These are phyloP conservation scores for Boletellus ananiceps DNA, from an alignment of 768 basidiomycete species.

Conservation along the genomic window DNA sequence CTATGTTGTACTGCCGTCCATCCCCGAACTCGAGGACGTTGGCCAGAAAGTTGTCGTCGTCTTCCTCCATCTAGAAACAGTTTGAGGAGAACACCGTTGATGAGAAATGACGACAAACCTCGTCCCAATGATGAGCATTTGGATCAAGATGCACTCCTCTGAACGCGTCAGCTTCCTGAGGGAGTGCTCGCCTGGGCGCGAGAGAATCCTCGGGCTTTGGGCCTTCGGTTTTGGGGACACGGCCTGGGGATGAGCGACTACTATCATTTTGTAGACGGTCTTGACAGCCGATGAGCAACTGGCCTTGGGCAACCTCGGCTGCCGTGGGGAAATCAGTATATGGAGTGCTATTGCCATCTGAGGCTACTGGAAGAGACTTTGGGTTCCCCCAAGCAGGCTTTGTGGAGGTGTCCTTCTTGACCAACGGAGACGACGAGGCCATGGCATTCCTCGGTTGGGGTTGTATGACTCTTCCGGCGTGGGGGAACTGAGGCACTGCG, in stretches of 20 bases:
- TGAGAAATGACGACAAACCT: conserved; percentile 52
- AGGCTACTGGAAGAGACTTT: conserved; percentile 32
- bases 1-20: conserved; percentile 85
- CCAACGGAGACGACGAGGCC: conserved; percentile 27
- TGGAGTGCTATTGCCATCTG: conserved; percentile 42
- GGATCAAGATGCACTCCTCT: conserved; percentile 91
- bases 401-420: conserved; percentile 28
- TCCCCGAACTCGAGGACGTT: conserved; percentile 95
- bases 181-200: conserved; percentile 50
- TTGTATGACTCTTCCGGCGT: conserved; percentile 63
- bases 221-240: conserved; percentile 28
- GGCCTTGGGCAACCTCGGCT: conserved; percentile 88
- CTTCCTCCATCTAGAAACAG: conserved; percentile 72
- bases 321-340: conserved; percentile 91
- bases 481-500: conserved; percentile 49
- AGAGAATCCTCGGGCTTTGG: conserved; percentile 51
- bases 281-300: conserved; percentile 21
- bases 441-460: conserved; percentile 48
- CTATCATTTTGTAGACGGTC: neutral
- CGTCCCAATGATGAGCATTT: conserved; percentile 96
- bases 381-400: conserved; percentile 76
- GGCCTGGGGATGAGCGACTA: conserved; percentile 20
- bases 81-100: conserved; percentile 3
- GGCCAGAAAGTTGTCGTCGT: conserved; percentile 85
- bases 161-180: conserved; percentile 90